A percentile compares a stretch with the other conserved stretches of the same genome.
phyloP scores from a whole-genome alignment of 805 yeast genomes.

The Saturnispora silvae region DNA sequence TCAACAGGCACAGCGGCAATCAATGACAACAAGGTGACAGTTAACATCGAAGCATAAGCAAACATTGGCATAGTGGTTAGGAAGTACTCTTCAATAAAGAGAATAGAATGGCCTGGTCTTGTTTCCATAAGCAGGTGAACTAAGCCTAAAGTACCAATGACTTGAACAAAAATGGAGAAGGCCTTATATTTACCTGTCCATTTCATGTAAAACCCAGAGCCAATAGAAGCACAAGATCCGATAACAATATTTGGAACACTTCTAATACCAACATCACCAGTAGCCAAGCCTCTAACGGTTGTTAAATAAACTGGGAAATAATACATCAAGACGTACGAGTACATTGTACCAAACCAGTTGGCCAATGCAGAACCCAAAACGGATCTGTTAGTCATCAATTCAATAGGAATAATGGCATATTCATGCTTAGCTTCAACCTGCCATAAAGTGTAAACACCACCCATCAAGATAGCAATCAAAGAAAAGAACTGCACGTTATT shows the following conservation, averaged over 20 bases:
- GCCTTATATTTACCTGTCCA: conserved; percentile 48
- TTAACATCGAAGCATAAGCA: conserved; percentile 49
- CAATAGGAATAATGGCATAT: conserved; percentile 56
- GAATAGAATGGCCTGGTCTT: conserved; percentile 15
- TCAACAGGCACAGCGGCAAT: conserved; percentile 63
- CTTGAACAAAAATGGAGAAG: conserved; percentile 33
- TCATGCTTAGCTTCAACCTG: conserved; percentile 15
- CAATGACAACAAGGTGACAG: conserved; percentile 55
- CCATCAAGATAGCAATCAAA: conserved; percentile 1
- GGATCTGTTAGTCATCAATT: conserved; percentile 44
- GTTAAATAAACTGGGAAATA: conserved; percentile 54
- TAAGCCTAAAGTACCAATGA: conserved; percentile 36
- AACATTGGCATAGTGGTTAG: conserved; percentile 40
- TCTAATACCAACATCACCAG: conserved; percentile 51
- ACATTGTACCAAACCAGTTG: conserved; percentile 50
- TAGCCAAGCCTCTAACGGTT: conserved; percentile 40
- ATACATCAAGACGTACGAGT: conserved; percentile 35
- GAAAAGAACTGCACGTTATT: background rate
- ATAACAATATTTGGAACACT: conserved; percentile 52
- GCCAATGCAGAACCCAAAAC: conserved; percentile 55
- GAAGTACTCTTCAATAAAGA: conserved; percentile 31
- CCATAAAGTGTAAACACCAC: conserved; percentile 10
- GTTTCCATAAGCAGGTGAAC: conserved; percentile 16
- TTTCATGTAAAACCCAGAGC: conserved; percentile 56
- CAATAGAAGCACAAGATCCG: conserved; percentile 48